Conservation (phyloP, 192 early-diverging fungal genomes). For the Coemansia sp. region DNA sequence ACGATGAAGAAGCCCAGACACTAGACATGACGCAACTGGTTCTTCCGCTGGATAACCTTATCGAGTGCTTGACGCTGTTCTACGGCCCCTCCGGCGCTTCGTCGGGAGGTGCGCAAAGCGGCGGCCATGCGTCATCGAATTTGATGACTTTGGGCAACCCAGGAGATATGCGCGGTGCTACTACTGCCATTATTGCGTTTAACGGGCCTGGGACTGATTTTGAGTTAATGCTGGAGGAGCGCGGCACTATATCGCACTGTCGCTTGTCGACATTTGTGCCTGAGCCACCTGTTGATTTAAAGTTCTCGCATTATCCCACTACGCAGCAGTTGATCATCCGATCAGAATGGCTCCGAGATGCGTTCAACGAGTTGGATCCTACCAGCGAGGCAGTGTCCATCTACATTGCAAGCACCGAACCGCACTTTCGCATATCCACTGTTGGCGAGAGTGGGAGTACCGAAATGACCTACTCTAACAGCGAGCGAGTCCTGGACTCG, state of each 20-base stretch:
- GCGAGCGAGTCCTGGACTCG: constrained; percentile 52
- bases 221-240: constrained; percentile 55
- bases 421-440: constrained; percentile 53
- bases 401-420: constrained; percentile 35
- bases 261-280: constrained; percentile 51
- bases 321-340: constrained; percentile 54
- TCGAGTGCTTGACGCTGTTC: constrained; percentile 46
- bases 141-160: constrained; percentile 14
- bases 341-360: constrained; percentile 55
- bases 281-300: constrained; percentile 38
- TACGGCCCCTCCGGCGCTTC: constrained; percentile 25
- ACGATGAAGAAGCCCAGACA: constrained; percentile 2
- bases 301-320: constrained; percentile 32
- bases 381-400: constrained; percentile 51
- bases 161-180: constrained; percentile 34
- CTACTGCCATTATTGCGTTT: constrained; percentile 33
- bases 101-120: not conserved
- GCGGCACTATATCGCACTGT: constrained; percentile 52
- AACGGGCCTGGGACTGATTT: constrained; percentile 38
- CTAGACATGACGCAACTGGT: constrained; percentile 19
- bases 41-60: constrained; percentile 42
- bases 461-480: constrained; percentile 56
- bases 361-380: constrained; percentile 56
- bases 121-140: constrained; percentile 4
- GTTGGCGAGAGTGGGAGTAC: constrained; percentile 49